Percentiles rank a stretch among this genome's conserved stretches.
phyloP scores from a whole-genome alignment of 2,329 filamentous ascomycete species.

The Phyllosticta citribraziliensis region DNA sequence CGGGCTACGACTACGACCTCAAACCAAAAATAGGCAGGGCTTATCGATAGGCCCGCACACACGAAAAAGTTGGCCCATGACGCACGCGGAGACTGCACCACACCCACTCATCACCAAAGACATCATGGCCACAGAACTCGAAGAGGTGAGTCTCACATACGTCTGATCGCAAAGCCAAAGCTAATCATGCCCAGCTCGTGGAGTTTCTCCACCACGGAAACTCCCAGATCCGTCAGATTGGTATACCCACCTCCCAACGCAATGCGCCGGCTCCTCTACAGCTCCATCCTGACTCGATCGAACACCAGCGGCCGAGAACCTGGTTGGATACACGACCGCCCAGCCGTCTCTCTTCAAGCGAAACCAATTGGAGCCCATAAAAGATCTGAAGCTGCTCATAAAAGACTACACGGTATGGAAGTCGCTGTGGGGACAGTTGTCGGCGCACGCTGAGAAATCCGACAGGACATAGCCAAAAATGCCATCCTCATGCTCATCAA shows the following conservation, averaged over 20 bases:
- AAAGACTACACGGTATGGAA: slow-evolving; percentile 63
- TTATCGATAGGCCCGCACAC: slow-evolving; percentile 8
- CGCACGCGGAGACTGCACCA: not conserved
- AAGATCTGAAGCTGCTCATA: slow-evolving; percentile 77
- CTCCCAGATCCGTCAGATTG: slow-evolving; percentile 76
- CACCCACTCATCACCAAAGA: not conserved
- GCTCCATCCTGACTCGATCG: slow-evolving; percentile 8
- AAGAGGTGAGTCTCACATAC: slow-evolving; percentile 30
- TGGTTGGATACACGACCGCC: slow-evolving; percentile 71
- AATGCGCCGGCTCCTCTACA: slow-evolving; percentile 16
- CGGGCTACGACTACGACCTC: not conserved
- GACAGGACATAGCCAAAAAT: slow-evolving; percentile 80
- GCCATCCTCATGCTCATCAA: slow-evolving; percentile 86
- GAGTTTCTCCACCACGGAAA: slow-evolving; percentile 90
- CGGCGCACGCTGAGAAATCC: not conserved
- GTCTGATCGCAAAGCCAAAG: not conserved
- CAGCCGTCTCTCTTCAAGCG: slow-evolving; percentile 77
- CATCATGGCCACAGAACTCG: slow-evolving; percentile 40
- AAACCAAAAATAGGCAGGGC: slow-evolving; percentile 1
- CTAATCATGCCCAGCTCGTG: slow-evolving; percentile 53
- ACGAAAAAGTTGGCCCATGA: slow-evolving; percentile 7
- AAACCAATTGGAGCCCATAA: slow-evolving; percentile 66
- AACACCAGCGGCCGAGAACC: slow-evolving; percentile 63
- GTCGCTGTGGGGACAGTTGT: no score
- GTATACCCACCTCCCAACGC: slow-evolving; percentile 32